Evolutionary conservation across 2,329 filamentous ascomycete species (phyloP).

Genomic region (Arthroderma uncinatum): DNA sequence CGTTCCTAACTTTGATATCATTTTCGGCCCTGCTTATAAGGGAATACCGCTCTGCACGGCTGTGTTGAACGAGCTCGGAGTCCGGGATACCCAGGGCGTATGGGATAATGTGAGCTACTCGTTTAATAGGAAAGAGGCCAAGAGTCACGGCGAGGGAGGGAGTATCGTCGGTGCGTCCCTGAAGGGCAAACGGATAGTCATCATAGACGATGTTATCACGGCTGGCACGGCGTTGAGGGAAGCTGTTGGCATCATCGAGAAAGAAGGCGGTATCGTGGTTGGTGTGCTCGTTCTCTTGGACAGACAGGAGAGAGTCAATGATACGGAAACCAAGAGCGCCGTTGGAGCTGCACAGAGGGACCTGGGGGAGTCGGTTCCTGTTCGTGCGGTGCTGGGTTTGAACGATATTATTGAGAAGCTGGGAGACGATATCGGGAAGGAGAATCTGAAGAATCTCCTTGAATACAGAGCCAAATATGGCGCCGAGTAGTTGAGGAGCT

Average conservation of each 20-base stretch:
- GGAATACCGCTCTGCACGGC: constrained; percentile 82
- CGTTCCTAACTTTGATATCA: constrained; percentile 58
- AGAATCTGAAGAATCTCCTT: constrained; percentile 56
- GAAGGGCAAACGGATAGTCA: constrained; percentile 72
- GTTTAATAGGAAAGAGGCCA: constrained; percentile 93
- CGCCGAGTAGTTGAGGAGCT: constrained; percentile 20
- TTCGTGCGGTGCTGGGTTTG: constrained; percentile 65
- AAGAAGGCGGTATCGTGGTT: constrained; percentile 71
- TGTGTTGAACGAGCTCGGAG: constrained; percentile 62
- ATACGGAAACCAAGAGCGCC: constrained; percentile 58
- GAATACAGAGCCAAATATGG: constrained; percentile 52
- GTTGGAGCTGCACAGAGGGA: constrained; percentile 77
- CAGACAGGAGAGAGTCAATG: constrained; percentile 51
- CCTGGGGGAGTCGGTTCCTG: constrained; percentile 58
- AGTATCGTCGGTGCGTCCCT: constrained; percentile 80
- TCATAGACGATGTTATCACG: constrained; percentile 95
- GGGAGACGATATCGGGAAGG: constrained; percentile 49
- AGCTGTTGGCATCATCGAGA: constrained; percentile 77
- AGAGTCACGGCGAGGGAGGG: constrained; percentile 90
- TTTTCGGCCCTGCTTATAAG: constrained; percentile 95
- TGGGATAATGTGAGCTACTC: constrained; percentile 67
- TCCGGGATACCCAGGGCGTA: constrained; percentile 49
- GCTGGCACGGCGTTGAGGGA: constrained; percentile 90
- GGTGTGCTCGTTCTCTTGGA: constrained; percentile 84
- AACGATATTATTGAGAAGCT: constrained; percentile 68